Evolutionary conservation across 768 basidiomycete genomes (phyloP).

Genomic region (Amanita pallidorosea): DNA sequence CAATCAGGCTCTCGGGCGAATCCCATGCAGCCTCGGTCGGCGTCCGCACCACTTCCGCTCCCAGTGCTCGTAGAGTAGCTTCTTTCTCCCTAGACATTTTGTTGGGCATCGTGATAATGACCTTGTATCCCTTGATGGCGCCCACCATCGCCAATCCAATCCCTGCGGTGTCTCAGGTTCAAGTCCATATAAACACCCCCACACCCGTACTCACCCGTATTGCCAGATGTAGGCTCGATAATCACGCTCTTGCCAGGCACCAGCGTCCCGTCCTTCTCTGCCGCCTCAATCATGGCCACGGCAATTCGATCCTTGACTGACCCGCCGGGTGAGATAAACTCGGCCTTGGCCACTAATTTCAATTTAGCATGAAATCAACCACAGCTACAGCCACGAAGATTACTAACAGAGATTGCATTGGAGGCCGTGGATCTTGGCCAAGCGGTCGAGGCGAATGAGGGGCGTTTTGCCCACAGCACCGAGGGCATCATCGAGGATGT

Average conservation of each 20-base stretch:
- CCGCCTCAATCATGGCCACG: constrained; percentile 93
- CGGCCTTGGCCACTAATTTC: constrained; percentile 80
- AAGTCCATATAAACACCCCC: too few relatives aligned
- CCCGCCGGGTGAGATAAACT: constrained; percentile 86
- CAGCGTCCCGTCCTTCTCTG: constrained; percentile 79
- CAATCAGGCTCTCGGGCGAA: constrained; percentile 86
- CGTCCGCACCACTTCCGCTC: constrained; percentile 91
- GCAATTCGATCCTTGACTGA: constrained; percentile 96
- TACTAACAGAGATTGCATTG: constrained; percentile 83
- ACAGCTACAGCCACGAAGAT: too few relatives aligned
- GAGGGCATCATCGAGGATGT: constrained; percentile 67
- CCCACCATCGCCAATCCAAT: constrained; percentile 92
- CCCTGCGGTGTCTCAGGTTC: constrained; percentile 30
- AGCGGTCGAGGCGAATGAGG: constrained; percentile 73
- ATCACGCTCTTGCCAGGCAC: constrained; percentile 83
- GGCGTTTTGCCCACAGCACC: constrained; percentile 89
- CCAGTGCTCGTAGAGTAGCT: constrained; percentile 80
- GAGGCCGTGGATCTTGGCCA: constrained; percentile 63
- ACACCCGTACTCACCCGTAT: constrained; percentile 56
- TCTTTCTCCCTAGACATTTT: constrained; percentile 98
- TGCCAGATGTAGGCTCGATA: constrained; percentile 93
- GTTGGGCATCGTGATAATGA: constrained; percentile 84
- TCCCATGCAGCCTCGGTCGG: constrained; percentile 87
- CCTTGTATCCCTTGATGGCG: constrained; percentile 91
- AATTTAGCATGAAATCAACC: too few relatives aligned